Conservation (phyloP, 1,139 yeast species). For the Suhomyces ambrosiae region DNA sequence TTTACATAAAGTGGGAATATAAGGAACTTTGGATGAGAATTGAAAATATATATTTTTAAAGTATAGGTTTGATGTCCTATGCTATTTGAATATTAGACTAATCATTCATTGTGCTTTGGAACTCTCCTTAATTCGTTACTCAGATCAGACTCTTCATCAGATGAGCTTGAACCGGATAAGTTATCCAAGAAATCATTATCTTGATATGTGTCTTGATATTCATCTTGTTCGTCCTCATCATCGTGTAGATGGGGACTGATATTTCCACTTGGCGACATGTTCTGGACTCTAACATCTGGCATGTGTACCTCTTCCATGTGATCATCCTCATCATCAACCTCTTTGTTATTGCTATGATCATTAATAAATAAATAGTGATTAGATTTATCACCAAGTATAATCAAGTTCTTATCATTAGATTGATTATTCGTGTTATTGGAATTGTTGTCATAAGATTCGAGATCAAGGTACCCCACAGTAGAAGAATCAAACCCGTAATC, state of each 20-base stretch:
- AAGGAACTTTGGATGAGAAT: not conserved
- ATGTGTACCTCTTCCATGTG: slow-evolving; percentile 21
- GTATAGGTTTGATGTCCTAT: slow-evolving; percentile 1
- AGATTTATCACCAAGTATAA: slow-evolving; percentile 38
- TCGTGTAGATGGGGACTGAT: slow-evolving; percentile 10
- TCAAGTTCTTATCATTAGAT: slow-evolving; percentile 21
- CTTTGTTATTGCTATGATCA: slow-evolving; percentile 15
- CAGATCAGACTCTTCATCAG: slow-evolving; percentile 30
- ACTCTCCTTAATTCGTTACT: slow-evolving; percentile 37
- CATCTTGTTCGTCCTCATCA: slow-evolving; percentile 29
- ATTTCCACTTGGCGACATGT: slow-evolving; percentile 27
- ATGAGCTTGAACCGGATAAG: slow-evolving; percentile 42
- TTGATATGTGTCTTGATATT: slow-evolving; percentile 20
- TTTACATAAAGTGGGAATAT: too few species aligned
- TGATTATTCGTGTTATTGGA: slow-evolving; percentile 4
- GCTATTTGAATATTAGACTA: not conserved
- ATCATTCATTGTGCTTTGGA: slow-evolving; percentile 37
- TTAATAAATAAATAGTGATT: slow-evolving; percentile 39
- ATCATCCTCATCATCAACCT: slow-evolving; percentile 19
- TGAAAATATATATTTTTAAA: not conserved
- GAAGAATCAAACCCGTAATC: slow-evolving; percentile 36
- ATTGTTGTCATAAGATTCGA: slow-evolving; percentile 30
- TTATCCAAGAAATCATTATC: slow-evolving; percentile 37
- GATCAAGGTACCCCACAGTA: slow-evolving; percentile 40
- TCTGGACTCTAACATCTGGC: slow-evolving; percentile 24